Percentiles rank a stretch among this genome's conserved stretches.
Conservation (phyloP, 2,329 filamentous ascomycete species). For the Amauroascus niger region DNA sequence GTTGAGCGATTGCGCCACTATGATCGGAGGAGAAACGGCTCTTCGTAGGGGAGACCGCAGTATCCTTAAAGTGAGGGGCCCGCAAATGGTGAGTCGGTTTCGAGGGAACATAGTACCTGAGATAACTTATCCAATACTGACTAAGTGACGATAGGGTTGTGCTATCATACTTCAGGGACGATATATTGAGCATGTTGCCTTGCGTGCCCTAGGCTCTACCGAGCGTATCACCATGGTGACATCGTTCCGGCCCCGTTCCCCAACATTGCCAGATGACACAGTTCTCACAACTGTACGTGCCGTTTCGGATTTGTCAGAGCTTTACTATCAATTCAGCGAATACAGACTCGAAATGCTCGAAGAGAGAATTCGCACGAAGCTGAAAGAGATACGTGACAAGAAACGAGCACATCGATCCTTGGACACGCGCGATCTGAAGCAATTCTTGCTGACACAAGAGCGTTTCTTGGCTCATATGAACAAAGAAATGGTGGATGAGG, state of each 20-base stretch:
- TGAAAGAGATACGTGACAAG: constrained; percentile 30
- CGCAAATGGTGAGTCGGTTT: constrained; percentile 44
- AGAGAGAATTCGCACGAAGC: constrained; percentile 44
- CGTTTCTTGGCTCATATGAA: constrained; percentile 34
- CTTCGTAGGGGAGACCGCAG: constrained; percentile 47
- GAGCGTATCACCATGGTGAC: constrained; percentile 60
- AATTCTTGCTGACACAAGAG: constrained; percentile 24
- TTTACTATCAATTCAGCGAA: constrained; percentile 53
- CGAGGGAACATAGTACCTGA: neutral
- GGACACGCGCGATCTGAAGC: constrained; percentile 23
- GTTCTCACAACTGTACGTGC: constrained; percentile 51
- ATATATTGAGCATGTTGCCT: constrained; percentile 56
- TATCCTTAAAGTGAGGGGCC: constrained; percentile 50
- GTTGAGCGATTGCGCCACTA: constrained; percentile 53
- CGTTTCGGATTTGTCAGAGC: constrained; percentile 48
- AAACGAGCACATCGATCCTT: constrained; percentile 27
- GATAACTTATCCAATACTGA: neutral
- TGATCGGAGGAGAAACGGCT: constrained; percentile 57
- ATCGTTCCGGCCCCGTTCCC: constrained; percentile 51
- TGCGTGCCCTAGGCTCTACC: constrained; percentile 47
- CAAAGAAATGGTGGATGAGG: constrained; percentile 34
- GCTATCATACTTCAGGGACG: constrained; percentile 58
- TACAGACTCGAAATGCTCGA: constrained; percentile 56
- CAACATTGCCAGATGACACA: constrained; percentile 49
- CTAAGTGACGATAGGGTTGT: constrained; percentile 42